phyloP scores from a whole-genome alignment of 1,139 yeast species.

The Suhomyces atakaporum region DNA sequence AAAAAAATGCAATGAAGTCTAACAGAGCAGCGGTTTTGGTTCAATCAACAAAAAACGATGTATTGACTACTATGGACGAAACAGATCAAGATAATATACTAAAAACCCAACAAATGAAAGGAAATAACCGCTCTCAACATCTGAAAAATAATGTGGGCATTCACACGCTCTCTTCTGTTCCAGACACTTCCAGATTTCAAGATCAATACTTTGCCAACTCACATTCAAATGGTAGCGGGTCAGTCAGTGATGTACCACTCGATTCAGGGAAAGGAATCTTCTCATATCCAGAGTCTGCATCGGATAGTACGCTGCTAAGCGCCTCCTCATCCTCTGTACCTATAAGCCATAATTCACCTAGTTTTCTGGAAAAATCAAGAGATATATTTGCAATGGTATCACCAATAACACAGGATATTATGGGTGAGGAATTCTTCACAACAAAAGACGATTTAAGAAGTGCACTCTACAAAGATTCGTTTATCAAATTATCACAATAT shows the following conservation, averaged over 20 bases:
- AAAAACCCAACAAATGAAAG: too few relatives aligned
- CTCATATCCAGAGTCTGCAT: slow-evolving; percentile 1
- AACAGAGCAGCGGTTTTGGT: background rate
- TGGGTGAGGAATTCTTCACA: slow-evolving; percentile 18
- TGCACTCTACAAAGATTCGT: slow-evolving; percentile 24
- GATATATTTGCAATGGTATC: slow-evolving; percentile 20
- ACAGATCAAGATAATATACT: too few relatives aligned
- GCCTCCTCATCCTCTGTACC: slow-evolving; percentile 3
- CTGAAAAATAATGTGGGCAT: too few relatives aligned
- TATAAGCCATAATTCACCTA: slow-evolving; percentile 2
- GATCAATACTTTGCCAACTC: background rate
- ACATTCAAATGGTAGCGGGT: background rate
- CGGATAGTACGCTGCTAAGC: background rate
- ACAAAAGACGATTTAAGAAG: slow-evolving; percentile 22
- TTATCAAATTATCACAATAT: slow-evolving; percentile 13
- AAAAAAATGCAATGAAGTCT: slow-evolving; percentile 33
- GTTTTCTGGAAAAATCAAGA: slow-evolving; percentile 4
- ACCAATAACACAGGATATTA: slow-evolving; percentile 13
- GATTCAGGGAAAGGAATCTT: background rate
- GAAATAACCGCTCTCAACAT: too few relatives aligned
- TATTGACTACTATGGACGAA: too few relatives aligned
- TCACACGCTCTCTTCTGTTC: background rate
- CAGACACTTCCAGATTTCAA: background rate
- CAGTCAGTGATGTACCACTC: background rate
- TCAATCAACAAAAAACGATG: too few relatives aligned